Conservation (phyloP, 1,284 basidiomycete species). For the Cutaneotrichosporon cavernicola region DNA sequence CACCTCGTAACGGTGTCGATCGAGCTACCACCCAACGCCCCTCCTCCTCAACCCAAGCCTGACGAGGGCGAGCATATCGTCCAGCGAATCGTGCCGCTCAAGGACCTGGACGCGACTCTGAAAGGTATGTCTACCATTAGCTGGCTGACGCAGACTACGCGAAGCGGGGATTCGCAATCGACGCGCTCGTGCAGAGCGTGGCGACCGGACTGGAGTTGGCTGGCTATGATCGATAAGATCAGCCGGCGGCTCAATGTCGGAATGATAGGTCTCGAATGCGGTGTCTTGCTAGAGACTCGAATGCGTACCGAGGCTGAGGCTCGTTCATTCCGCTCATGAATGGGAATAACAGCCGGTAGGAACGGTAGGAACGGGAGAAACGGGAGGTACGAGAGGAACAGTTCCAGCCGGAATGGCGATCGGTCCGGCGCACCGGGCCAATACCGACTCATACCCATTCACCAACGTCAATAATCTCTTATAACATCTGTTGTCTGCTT, state of each 20-base stretch:
- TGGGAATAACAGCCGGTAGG: too few relatives aligned
- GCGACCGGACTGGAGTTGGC: slow-evolving; percentile 68
- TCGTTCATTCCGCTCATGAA: too few relatives aligned
- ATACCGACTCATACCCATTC: too few relatives aligned
- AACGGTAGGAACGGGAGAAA: too few relatives aligned
- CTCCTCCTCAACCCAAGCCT: slow-evolving; percentile 48
- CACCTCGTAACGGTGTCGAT: slow-evolving; percentile 55
- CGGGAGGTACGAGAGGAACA: too few relatives aligned
- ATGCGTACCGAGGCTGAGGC: too few relatives aligned
- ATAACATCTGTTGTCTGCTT: neutral
- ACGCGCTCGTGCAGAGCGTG: slow-evolving; percentile 71
- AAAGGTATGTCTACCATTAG: slow-evolving; percentile 58
- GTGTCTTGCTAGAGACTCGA: too few relatives aligned
- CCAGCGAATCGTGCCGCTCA: slow-evolving; percentile 67
- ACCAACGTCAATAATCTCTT: too few relatives aligned
- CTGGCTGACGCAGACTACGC: slow-evolving; percentile 61
- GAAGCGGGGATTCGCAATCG: slow-evolving; percentile 70
- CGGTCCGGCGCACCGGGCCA: too few relatives aligned
- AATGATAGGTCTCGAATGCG: neutral
- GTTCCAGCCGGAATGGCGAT: too few relatives aligned
- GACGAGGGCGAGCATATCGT: slow-evolving; percentile 74
- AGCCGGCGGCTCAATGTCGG: neutral
- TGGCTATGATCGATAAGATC: neutral
- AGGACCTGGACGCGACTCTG: slow-evolving; percentile 63
- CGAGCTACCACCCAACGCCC: slow-evolving; percentile 49